Evolutionary conservation across 2,329 filamentous ascomycete species (phyloP).

Genomic region (Sporothrix brunneoviolacea): DNA sequence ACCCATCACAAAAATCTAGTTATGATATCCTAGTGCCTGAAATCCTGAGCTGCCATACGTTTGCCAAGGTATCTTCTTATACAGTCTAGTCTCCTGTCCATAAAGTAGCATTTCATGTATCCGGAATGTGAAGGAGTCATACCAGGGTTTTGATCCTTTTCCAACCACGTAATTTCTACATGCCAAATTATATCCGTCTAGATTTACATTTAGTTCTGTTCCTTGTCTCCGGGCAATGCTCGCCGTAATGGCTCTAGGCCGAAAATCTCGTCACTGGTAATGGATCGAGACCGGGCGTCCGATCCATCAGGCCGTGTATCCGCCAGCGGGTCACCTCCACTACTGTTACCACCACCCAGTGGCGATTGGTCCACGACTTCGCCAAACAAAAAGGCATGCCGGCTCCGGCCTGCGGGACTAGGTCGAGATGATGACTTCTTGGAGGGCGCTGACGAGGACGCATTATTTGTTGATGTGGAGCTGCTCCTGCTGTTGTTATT

Average conservation of each 20-base stretch:
- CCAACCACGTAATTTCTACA: no score
- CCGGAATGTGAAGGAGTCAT: no score
- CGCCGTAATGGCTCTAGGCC: constrained; percentile 45
- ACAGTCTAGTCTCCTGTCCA: no score
- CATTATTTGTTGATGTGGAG: background rate
- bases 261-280: constrained; percentile 46
- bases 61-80: no score
- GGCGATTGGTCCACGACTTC: constrained; percentile 33
- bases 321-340: constrained; percentile 26
- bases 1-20: no score
- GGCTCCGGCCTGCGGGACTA: constrained; percentile 39
- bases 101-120: no score
- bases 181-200: no score
- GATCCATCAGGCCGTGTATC: constrained; percentile 13
- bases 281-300: constrained; percentile 25
- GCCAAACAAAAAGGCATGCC: constrained; percentile 55
- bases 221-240: constrained; percentile 5
- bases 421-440: constrained; percentile 20
- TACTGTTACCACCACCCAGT: constrained; percentile 27
- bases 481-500: constrained; percentile 6
- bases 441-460: background rate
- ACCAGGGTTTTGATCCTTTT: no score
- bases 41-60: no score
- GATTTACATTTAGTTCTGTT: no score
- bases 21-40: no score